Percentiles rank a stretch among this genome's conserved stretches.
Conservation (phyloP, 257 asterid genomes). For the Gentiana straminea region DNA sequence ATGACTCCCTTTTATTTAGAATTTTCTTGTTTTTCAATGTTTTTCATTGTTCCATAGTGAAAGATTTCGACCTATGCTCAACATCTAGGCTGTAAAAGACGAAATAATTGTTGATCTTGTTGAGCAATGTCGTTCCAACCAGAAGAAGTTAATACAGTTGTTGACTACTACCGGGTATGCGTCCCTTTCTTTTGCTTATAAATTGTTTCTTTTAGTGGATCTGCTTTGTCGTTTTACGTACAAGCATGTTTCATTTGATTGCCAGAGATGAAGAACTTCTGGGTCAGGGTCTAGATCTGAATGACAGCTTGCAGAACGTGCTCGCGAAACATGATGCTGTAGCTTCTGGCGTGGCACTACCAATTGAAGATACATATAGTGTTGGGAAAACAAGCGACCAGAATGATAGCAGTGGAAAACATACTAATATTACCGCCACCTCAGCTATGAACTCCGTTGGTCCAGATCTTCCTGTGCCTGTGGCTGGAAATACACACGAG, state of each 20-base stretch:
- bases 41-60: not conserved
- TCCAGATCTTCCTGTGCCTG: slow-evolving; percentile 24
- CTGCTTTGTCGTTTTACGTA: not conserved
- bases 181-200: slow-evolving; percentile 1
- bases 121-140: slow-evolving; percentile 67
- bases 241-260: not conserved
- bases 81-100: slow-evolving; percentile 51
- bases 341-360: slow-evolving; percentile 71
- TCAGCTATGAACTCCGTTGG: slow-evolving; percentile 17
- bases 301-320: slow-evolving; percentile 59
- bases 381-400: slow-evolving; percentile 20
- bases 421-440: slow-evolving; percentile 12
- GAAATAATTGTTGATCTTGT: slow-evolving; percentile 78
- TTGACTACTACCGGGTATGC: slow-evolving; percentile 54
- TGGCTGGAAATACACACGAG: slow-evolving; percentile 28
- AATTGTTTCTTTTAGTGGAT: slow-evolving; percentile 2
- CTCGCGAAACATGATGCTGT: slow-evolving; percentile 72
- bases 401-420: slow-evolving; percentile 16
- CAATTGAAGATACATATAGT: slow-evolving; percentile 20
- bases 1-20: not conserved
- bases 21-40: slow-evolving; percentile 3
- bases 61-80: slow-evolving; percentile 1
- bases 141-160: slow-evolving; percentile 69
- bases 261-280: slow-evolving; percentile 88
- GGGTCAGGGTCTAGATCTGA: slow-evolving; percentile 75